phyloP scores from a whole-genome alignment of 192 early-diverging fungal species.

The Coemansia furcata region DNA sequence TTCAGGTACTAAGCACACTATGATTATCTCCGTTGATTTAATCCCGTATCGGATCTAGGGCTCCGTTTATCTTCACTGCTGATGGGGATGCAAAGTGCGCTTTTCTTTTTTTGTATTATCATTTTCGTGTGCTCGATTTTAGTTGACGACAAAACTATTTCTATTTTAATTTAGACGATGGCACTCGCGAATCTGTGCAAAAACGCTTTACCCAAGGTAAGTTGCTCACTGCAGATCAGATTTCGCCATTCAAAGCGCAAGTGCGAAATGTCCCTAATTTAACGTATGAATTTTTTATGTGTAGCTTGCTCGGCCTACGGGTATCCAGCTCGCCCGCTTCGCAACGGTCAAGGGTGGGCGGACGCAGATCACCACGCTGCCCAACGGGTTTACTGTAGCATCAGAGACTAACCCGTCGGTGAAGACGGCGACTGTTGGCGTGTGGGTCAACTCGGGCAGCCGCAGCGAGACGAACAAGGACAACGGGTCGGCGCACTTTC shows the following conservation, averaged over 20 bases:
- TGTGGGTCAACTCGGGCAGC: slow-evolving; percentile 88
- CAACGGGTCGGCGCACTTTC: slow-evolving; percentile 96
- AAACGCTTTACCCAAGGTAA: slow-evolving; percentile 52
- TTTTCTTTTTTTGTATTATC: background rate
- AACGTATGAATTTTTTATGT: background rate
- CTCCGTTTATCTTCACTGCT: background rate
- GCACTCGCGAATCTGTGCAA: slow-evolving; percentile 45
- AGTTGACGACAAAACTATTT: background rate
- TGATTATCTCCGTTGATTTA: background rate
- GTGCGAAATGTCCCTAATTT: background rate
- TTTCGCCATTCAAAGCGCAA: background rate
- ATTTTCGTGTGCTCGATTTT: background rate
- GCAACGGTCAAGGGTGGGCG: slow-evolving; percentile 39
- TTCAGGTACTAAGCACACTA: background rate
- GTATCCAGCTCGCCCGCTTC: slow-evolving; percentile 46
- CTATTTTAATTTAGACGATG: slow-evolving; percentile 24
- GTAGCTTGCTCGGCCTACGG: slow-evolving; percentile 46
- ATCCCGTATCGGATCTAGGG: background rate
- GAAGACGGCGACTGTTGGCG: slow-evolving; percentile 85
- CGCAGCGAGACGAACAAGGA: slow-evolving; percentile 78
- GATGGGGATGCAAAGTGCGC: background rate
- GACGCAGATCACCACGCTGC: slow-evolving; percentile 68
- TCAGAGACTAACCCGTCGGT: slow-evolving; percentile 76
- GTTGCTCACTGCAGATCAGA: background rate
- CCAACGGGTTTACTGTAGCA: slow-evolving; percentile 81